Evolutionary conservation across 805 yeast genomes (phyloP).

Genomic region (Pichia deserticola): DNA sequence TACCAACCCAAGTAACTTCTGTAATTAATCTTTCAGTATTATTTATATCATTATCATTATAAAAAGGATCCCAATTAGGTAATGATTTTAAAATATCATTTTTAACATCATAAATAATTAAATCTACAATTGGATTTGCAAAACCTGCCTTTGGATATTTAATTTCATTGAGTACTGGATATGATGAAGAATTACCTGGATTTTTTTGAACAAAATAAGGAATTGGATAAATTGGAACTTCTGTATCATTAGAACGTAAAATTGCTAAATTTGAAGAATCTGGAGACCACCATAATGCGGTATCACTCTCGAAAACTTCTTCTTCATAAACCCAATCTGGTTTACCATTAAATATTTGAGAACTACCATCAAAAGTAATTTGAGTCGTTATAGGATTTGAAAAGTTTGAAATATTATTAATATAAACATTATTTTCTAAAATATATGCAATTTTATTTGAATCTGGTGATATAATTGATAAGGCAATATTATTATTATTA

Average conservation of each 20-base stretch:
- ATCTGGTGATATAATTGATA: slow-evolving; percentile 69
- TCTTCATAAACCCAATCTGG: slow-evolving; percentile 97
- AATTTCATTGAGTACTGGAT: slow-evolving; percentile 53
- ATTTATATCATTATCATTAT: slow-evolving; percentile 34
- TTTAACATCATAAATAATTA: slow-evolving; percentile 38
- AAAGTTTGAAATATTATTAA: slow-evolving; percentile 32
- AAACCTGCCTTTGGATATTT: slow-evolving; percentile 85
- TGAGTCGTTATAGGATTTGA: slow-evolving; percentile 29
- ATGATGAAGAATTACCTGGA: slow-evolving; percentile 27
- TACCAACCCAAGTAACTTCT: slow-evolving; percentile 67
- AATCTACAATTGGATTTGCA: slow-evolving; percentile 59
- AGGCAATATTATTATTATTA: slow-evolving; percentile 22
- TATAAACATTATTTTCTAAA: slow-evolving; percentile 58
- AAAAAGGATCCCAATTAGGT: slow-evolving; percentile 30
- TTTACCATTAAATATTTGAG: slow-evolving; percentile 70
- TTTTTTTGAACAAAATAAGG: slow-evolving; percentile 62
- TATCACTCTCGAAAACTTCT: slow-evolving; percentile 66
- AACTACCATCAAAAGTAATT: slow-evolving; percentile 65
- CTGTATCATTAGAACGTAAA: slow-evolving; percentile 63
- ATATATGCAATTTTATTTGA: slow-evolving; percentile 63
- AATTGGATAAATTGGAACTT: slow-evolving; percentile 64
- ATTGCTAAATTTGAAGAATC: slow-evolving; percentile 57
- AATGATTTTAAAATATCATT: slow-evolving; percentile 18
- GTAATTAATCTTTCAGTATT: slow-evolving; percentile 46
- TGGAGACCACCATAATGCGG: slow-evolving; percentile 86